Evolutionary conservation across 2,329 filamentous ascomycete genomes (phyloP).

Genomic region (Pseudogymnoascus sp.): DNA sequence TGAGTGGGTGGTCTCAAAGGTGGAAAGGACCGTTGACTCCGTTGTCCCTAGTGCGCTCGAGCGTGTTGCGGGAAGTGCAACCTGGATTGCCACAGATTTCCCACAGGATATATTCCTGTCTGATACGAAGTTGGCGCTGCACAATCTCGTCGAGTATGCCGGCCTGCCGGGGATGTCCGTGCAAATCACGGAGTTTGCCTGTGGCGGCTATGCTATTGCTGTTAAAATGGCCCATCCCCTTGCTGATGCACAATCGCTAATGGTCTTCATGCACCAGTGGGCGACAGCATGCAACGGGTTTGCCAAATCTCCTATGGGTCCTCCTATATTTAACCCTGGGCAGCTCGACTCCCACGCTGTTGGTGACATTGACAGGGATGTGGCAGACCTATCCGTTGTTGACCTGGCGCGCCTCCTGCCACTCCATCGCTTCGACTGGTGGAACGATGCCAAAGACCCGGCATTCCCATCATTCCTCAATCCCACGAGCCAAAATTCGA

Average conservation of each 20-base stretch:
- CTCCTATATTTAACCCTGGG: constrained; percentile 33
- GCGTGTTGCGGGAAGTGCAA: constrained; percentile 15
- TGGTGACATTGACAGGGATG: constrained; percentile 22
- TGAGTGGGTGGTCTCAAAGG: constrained; percentile 29
- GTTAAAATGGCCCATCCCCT: constrained; percentile 37
- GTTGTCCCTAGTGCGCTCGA: constrained; percentile 25
- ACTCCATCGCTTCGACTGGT: constrained; percentile 41
- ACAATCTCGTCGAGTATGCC: constrained; percentile 25
- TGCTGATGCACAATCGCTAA: constrained; percentile 36
- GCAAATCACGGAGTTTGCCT: constrained; percentile 34
- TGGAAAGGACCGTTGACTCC: constrained; percentile 21
- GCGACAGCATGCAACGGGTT: constrained; percentile 24
- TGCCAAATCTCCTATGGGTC: constrained; percentile 2
- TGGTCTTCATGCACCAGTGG: constrained; percentile 37
- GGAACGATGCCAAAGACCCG: constrained; percentile 13
- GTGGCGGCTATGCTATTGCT: constrained; percentile 34
- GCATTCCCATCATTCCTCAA: neutral
- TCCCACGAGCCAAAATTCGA: neutral
- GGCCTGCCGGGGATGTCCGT: constrained; percentile 26
- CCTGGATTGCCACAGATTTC: constrained; percentile 30
- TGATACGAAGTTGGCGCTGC: constrained; percentile 27
- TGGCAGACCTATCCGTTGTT: constrained; percentile 23
- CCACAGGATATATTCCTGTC: constrained; percentile 30
- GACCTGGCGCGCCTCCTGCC: constrained; percentile 31
- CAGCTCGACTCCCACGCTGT: constrained; percentile 30